These are phyloP conservation scores for Phaeosphaeria sp. DNA, from an alignment of 2,329 filamentous ascomycete genomes.

Conservation along the genomic window DNA sequence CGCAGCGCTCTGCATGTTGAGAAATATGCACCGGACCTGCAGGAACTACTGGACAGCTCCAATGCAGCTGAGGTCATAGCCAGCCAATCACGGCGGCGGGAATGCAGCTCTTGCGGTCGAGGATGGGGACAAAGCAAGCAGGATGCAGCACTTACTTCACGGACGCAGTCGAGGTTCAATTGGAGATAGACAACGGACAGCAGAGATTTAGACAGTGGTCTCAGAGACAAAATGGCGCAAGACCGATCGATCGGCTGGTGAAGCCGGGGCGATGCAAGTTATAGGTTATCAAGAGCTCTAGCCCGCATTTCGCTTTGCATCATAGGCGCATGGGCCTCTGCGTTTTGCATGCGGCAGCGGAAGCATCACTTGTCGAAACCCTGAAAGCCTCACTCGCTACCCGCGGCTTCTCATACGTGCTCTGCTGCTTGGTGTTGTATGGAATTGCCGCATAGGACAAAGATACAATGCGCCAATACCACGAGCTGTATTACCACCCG, in stretches of 20 bases:
- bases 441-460: slow-evolving; percentile 12
- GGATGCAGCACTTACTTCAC: slow-evolving; percentile 19
- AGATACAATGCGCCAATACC: slow-evolving; percentile 20
- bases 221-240: slow-evolving; percentile 26
- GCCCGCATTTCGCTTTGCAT: slow-evolving; percentile 37
- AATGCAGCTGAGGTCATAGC: slow-evolving; percentile 16
- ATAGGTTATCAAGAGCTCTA: slow-evolving; percentile 28
- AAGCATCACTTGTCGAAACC: slow-evolving; percentile 21
- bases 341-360: slow-evolving; percentile 31
- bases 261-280: slow-evolving; percentile 33
- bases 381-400: slow-evolving; percentile 11
- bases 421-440: slow-evolving; percentile 5
- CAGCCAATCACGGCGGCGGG: slow-evolving; percentile 21
- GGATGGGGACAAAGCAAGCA: slow-evolving; percentile 19
- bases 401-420: slow-evolving; percentile 5
- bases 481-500: slow-evolving; percentile 14
- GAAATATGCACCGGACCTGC: slow-evolving; percentile 24
- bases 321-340: slow-evolving; percentile 33
- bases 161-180: slow-evolving; percentile 15
- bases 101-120: slow-evolving; percentile 25
- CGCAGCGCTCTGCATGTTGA: slow-evolving; percentile 22
- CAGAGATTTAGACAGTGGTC: not conserved
- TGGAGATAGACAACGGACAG: slow-evolving; percentile 2
- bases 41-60: slow-evolving; percentile 22
- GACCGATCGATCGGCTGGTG: slow-evolving; percentile 11